Conservation (phyloP, 345 rosid species). For the Fremontodendron californicum region DNA sequence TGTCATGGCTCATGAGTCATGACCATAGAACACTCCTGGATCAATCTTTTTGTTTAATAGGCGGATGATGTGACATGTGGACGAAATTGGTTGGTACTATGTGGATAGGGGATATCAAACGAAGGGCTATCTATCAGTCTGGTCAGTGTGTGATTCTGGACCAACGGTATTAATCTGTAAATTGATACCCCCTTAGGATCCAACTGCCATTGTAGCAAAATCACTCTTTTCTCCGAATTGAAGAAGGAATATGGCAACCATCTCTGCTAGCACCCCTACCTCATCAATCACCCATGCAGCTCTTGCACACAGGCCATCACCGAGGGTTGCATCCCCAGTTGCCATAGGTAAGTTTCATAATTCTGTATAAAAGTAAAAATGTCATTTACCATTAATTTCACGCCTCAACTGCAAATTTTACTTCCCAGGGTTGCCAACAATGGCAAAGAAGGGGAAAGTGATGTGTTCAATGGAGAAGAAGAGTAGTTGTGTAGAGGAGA, state of each 20-base stretch:
- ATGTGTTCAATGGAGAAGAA: slow-evolving; percentile 52
- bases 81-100: slow-evolving; percentile 38
- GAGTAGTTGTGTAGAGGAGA: slow-evolving; percentile 19
- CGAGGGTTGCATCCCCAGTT: slow-evolving; percentile 39
- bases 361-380: not conserved
- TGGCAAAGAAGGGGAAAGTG: slow-evolving; percentile 54
- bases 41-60: not conserved
- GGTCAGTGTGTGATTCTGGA: slow-evolving; percentile 16
- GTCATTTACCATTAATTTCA: not conserved
- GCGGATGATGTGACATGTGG: slow-evolving; percentile 66
- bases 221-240: not conserved
- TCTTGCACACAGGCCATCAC: slow-evolving; percentile 37
- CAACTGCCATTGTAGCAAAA: slow-evolving; percentile 5
- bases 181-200: not conserved
- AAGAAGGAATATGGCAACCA: slow-evolving; percentile 53
- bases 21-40: not conserved
- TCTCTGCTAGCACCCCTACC: slow-evolving; percentile 43
- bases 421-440: slow-evolving; percentile 57
- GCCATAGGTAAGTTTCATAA: slow-evolving; percentile 50
- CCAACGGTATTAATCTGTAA: slow-evolving; percentile 5
- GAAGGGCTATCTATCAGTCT: slow-evolving; percentile 23
- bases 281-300: slow-evolving; percentile 44
- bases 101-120: slow-evolving; percentile 54
- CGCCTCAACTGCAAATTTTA: not conserved
- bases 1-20: too few relatives aligned